Evolutionary conservation across 129 eudicot species (phyloP).

Genomic region (carrot (Daucus carota)): DNA sequence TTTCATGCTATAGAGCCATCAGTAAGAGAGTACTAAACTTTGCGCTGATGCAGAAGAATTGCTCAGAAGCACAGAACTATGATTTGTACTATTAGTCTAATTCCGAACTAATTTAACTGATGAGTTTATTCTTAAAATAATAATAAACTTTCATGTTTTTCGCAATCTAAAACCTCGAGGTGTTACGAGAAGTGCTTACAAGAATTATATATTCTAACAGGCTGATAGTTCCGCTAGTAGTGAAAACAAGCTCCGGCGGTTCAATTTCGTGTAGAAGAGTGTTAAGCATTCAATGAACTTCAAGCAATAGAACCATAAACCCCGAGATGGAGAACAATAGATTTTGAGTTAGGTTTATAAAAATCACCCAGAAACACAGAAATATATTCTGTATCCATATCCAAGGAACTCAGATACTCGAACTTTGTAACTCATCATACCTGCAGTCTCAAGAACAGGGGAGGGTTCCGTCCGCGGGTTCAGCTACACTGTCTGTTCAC

Average conservation of each 20-base stretch:
- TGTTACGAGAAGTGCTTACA: too few relatives aligned
- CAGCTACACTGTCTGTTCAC: too few relatives aligned
- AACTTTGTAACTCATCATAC: too few relatives aligned
- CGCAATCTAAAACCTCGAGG: too few relatives aligned
- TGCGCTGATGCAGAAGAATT: not conserved
- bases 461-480: too few relatives aligned
- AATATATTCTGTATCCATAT: too few relatives aligned
- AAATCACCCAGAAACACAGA: not conserved
- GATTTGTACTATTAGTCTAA: not conserved
- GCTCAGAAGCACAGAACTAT: not conserved
- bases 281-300: constrained; percentile 46
- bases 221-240: constrained; percentile 47
- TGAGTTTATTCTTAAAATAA: too few relatives aligned
- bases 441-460: too few relatives aligned
- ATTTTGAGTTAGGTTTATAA: too few relatives aligned
- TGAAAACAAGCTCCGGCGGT: constrained; percentile 44
- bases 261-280: constrained; percentile 20
- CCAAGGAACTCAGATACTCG: too few relatives aligned
- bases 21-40: constrained; percentile 3
- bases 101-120: not conserved
- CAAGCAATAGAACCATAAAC: constrained; percentile 60
- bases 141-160: too few relatives aligned
- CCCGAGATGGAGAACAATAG: constrained; percentile 2
- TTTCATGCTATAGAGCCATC: constrained; percentile 68
- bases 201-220: too few relatives aligned